A percentile compares a stretch with the other conserved stretches of the same genome.
Evolutionary conservation across 116 monocot genomes (phyloP).

Genomic region (Posidonia oceanica): DNA sequence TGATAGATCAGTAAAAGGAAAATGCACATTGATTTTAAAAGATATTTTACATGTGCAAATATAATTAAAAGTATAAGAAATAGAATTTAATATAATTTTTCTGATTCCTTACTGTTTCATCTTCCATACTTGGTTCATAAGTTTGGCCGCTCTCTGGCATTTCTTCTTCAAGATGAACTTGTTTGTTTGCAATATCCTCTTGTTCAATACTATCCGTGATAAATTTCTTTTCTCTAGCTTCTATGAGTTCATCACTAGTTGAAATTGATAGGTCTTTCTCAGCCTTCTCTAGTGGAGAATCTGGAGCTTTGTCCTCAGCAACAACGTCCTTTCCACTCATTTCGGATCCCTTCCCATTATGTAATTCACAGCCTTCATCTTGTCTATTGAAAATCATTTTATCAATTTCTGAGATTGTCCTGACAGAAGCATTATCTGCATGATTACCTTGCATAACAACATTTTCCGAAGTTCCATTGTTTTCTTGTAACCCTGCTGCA

Average conservation of each 20-base stretch:
- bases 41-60: too few relatives aligned
- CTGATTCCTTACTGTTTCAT: background rate
- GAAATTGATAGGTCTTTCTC: too few relatives aligned
- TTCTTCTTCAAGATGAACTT: background rate
- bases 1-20: background rate
- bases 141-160: background rate
- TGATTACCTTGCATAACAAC: background rate
- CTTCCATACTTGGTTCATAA: background rate
- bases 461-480: background rate
- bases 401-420: background rate
- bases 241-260: too few relatives aligned
- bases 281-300: background rate
- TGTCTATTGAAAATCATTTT: background rate
- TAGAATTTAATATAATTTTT: background rate
- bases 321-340: background rate
- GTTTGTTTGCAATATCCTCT: background rate
- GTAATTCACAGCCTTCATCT: background rate
- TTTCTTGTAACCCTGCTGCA: background rate
- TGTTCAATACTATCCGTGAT: background rate
- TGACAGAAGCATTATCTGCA: background rate
- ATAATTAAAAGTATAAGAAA: background rate
- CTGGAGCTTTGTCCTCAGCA: background rate
- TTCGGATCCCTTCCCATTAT: background rate
- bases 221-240: too few relatives aligned
- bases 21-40: background rate